Conservation (phyloP, 306 rosid species). For the Acacia acuminata region DNA sequence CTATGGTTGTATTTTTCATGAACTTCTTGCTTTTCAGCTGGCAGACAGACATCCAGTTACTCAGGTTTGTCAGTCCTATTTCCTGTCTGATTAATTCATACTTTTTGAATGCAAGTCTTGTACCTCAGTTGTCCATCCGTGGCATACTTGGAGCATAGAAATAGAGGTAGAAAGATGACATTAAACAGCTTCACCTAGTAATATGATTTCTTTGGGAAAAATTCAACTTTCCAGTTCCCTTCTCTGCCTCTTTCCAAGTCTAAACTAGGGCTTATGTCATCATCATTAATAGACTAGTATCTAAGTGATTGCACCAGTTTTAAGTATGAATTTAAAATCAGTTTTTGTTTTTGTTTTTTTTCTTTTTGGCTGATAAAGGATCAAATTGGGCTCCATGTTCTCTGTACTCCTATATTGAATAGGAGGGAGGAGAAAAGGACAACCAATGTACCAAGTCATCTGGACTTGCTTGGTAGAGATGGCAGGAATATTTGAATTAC, state of each 20-base stretch:
- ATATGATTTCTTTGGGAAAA: not conserved
- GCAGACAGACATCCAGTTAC: constrained; percentile 67
- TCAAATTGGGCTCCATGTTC: not conserved
- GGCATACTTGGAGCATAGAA: constrained; percentile 13
- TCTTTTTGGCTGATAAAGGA: not conserved
- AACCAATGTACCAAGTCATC: not conserved
- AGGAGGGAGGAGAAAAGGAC: not conserved
- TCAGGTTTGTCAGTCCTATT: constrained; percentile 66
- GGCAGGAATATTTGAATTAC: not conserved
- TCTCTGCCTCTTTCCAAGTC: constrained; percentile 14
- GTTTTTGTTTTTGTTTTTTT: not conserved
- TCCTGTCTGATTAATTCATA: not conserved
- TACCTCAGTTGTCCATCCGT: constrained; percentile 13
- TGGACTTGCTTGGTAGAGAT: not conserved
- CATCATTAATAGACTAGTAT: constrained; percentile 11
- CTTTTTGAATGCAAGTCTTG: not conserved
- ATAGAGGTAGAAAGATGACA: constrained; percentile 9
- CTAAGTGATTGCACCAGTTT: not conserved
- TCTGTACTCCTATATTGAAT: not conserved
- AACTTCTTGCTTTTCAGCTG: constrained; percentile 91
- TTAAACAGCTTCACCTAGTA: constrained; percentile 9
- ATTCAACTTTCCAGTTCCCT: not conserved
- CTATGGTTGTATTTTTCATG: constrained; percentile 93
- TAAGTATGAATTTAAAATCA: not conserved
- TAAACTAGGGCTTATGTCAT: not conserved